A percentile compares a stretch with the other conserved stretches of the same genome.
phyloP scores from a whole-genome alignment of 2,329 filamentous ascomycete species.

The Botrytis elliptica region DNA sequence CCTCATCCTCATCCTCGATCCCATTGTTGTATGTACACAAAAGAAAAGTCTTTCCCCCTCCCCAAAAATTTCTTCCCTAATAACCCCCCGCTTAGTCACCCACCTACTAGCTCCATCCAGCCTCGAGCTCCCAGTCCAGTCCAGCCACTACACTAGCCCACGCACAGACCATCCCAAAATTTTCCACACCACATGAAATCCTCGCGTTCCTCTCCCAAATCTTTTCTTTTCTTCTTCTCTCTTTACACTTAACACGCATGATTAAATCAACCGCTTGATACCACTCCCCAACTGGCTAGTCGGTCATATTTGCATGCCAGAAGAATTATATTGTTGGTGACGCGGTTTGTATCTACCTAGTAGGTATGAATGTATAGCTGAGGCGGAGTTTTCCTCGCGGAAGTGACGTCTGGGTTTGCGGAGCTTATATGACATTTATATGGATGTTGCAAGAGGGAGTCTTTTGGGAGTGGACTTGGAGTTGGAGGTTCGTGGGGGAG shows the following conservation, averaged over 20 bases:
- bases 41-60: neutral
- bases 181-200: neutral
- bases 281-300: constrained; percentile 33
- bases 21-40: neutral
- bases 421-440: constrained; percentile 19
- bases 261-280: constrained; percentile 36
- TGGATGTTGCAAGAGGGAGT: neutral
- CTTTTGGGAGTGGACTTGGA: neutral
- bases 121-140: no score
- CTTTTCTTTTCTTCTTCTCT: constrained; percentile 21
- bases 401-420: constrained; percentile 14
- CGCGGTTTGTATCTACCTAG: neutral
- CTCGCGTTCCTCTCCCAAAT: neutral
- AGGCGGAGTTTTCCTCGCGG: neutral
- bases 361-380: neutral
- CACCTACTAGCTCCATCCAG: neutral
- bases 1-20: no score
- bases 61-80: neutral
- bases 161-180: neutral
- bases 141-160: neutral
- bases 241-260: constrained; percentile 32
- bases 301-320: constrained; percentile 38
- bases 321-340: constrained; percentile 25
- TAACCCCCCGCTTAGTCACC: constrained; percentile 9
- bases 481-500: neutral